phyloP scores from a whole-genome alignment of 2,329 filamentous ascomycete species.

The Colletotrichum orchidophilum region DNA sequence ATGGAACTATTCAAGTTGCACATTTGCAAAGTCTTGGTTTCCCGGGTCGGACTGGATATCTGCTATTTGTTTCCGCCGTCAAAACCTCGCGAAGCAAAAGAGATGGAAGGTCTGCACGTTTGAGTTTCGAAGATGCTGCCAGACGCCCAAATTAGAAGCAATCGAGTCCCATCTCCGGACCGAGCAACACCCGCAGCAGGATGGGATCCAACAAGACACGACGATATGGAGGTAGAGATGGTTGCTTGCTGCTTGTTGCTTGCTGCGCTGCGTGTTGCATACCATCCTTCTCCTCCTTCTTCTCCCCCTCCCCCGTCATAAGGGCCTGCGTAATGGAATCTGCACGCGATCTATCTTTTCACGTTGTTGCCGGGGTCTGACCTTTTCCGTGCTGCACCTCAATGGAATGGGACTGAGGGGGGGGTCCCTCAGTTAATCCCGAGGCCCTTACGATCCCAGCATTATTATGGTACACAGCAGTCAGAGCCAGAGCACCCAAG shows the following conservation, averaged over 20 bases:
- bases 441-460: background rate
- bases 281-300: background rate
- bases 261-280: background rate
- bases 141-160: slow-evolving; percentile 13
- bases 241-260: slow-evolving; percentile 4
- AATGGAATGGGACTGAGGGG: background rate
- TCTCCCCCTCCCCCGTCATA: background rate
- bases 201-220: background rate
- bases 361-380: background rate
- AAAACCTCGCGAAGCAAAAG: background rate
- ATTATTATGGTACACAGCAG: background rate
- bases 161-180: background rate
- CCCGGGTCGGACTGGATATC: background rate
- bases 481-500: background rate
- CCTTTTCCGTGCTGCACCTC: slow-evolving; percentile 1
- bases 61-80: background rate
- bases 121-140: background rate
- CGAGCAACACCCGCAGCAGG: background rate
- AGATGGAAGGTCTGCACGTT: background rate
- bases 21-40: background rate
- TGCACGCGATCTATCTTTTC: slow-evolving; percentile 7
- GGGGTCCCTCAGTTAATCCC: background rate
- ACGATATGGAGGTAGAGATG: background rate
- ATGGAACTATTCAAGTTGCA: background rate
- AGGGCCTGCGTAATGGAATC: background rate